These are phyloP conservation scores for Paramyrothecium roridum DNA, from an alignment of 2,329 filamentous ascomycete species.

Conservation along the genomic window DNA sequence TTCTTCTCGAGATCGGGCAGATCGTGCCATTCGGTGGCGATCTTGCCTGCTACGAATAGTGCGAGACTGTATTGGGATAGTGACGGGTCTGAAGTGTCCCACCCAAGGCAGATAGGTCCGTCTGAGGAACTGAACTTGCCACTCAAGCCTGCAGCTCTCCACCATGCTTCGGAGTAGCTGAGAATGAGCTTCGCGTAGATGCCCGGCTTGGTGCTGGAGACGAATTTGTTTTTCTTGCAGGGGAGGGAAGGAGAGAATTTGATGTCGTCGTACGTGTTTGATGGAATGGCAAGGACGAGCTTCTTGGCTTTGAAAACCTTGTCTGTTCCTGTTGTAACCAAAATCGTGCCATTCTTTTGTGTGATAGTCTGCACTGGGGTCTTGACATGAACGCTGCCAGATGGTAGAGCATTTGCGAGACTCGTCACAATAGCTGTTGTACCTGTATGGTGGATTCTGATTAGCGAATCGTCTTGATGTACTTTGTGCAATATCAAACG, in stretches of 20 bases:
- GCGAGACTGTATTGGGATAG: slow-evolving; percentile 22
- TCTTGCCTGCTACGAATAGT: slow-evolving; percentile 27
- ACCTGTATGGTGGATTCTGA: neutral
- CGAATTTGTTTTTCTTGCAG: slow-evolving; percentile 16
- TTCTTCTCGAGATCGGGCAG: slow-evolving; percentile 8
- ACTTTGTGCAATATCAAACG: neutral
- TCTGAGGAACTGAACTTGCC: slow-evolving; percentile 35
- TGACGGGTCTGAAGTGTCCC: slow-evolving; percentile 18
- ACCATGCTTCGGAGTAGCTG: slow-evolving; percentile 41
- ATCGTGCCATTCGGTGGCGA: slow-evolving; percentile 20
- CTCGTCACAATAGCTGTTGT: slow-evolving; percentile 2
- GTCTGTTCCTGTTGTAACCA: slow-evolving; percentile 10
- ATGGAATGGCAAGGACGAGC: slow-evolving; percentile 21
- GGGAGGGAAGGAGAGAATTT: slow-evolving; percentile 25
- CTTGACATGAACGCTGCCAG: slow-evolving; percentile 9
- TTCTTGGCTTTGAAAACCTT: slow-evolving; percentile 12
- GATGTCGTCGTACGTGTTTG: slow-evolving; percentile 15
- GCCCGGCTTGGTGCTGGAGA: slow-evolving; percentile 25
- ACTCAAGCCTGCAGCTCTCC: slow-evolving; percentile 35
- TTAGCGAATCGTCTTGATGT: neutral
- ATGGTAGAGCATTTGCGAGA: slow-evolving; percentile 10
- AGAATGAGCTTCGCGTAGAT: slow-evolving; percentile 33
- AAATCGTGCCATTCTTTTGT: slow-evolving; percentile 7
- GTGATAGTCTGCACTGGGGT: slow-evolving; percentile 12
- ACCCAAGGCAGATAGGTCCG: slow-evolving; percentile 22